Evolutionary conservation across 2,329 filamentous ascomycete genomes (phyloP), one percentile per base, ranked within the genome.

Genomic region (Alternaria longipes): DNA sequence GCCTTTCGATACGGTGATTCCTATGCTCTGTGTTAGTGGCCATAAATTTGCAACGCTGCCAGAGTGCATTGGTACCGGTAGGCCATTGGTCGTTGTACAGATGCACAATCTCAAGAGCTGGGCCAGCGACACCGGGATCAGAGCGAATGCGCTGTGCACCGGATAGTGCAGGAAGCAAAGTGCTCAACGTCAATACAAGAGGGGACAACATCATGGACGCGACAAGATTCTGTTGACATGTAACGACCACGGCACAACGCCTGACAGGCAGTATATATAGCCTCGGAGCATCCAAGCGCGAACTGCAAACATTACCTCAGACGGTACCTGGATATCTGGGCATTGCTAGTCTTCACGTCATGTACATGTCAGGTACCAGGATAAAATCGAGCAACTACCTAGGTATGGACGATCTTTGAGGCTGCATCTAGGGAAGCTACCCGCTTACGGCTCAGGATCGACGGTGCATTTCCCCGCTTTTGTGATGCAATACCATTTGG

Each of bases 81-180:
- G 76, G 82, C 79, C 81, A 86, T 67, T 85, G 78, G 65, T 84
- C 82, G 54, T 84, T 80, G 64, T 84, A 86, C 9, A 84, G 72
- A 71, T 86, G 84, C 1, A 82, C 79, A 28, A 84, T 61, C 60
- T 86, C 84, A 7, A 84, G 73, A 14, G 77, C 61, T 12, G 83
- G 82, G 1, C 83, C 84, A 18, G 75, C 72, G 12, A 70, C 62
- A 16, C 76, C 76, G 20, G 78, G 73, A 65, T 83, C 81, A 22
- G 55, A 62, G n/a, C 63, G 54, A 14, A 72, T 41, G 53, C 64
- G 62, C 26, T 74, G 67, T 28, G 66, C 65, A 32, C 42, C 52
- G 8, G 60, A 66, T 2, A 69, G 58, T 6, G 49, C 54, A 30
- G 65, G 56, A 16, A 69, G 47, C 55, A 63, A 56, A 24, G 55